These are phyloP conservation scores for Leucocoprinus leucothites DNA, from an alignment of 768 basidiomycete genomes.

Conservation along the genomic window DNA sequence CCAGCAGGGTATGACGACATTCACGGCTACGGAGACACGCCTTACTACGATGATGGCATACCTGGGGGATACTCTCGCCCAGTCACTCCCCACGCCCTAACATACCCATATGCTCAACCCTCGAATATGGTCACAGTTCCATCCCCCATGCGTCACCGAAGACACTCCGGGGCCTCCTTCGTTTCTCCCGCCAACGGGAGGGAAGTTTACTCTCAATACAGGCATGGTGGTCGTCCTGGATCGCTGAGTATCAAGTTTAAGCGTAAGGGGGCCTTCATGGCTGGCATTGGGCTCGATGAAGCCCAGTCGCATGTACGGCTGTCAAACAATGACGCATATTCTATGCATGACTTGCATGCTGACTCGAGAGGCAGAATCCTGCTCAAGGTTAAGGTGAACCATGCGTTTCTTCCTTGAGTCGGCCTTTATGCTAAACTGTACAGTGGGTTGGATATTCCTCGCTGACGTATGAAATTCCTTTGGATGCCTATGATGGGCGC, in stretches of 20 bases:
- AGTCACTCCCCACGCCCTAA: constrained; percentile 1
- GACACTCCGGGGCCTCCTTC: constrained; percentile 52
- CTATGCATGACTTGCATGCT: constrained; percentile 62
- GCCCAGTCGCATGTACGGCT: constrained; percentile 63
- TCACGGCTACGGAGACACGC: constrained; percentile 41
- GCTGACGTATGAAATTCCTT: constrained; percentile 71
- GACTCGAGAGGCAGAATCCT: constrained; percentile 57
- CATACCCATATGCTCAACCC: constrained; percentile 12
- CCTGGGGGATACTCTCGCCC: constrained; percentile 29
- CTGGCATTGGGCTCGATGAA: constrained; percentile 65
- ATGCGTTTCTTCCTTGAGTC: not conserved
- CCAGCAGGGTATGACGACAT: constrained; percentile 55
- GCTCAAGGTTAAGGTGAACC: constrained; percentile 57
- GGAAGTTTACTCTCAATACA: constrained; percentile 27
- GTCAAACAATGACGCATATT: constrained; percentile 61
- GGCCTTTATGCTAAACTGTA: not conserved
- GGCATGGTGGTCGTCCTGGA: constrained; percentile 33
- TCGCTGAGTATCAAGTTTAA: constrained; percentile 66
- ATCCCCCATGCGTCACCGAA: constrained; percentile 34
- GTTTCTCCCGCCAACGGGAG: constrained; percentile 15
- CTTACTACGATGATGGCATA: constrained; percentile 46
- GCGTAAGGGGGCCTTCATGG: constrained; percentile 62
- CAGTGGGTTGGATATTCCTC: constrained; percentile 73
- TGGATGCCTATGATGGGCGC: constrained; percentile 64
- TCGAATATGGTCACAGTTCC: constrained; percentile 31